A percentile compares a stretch with the other conserved stretches of the same genome.
Evolutionary conservation across 1,139 yeast genomes (phyloP).

Genomic region (Sporopachydermia cereana): DNA sequence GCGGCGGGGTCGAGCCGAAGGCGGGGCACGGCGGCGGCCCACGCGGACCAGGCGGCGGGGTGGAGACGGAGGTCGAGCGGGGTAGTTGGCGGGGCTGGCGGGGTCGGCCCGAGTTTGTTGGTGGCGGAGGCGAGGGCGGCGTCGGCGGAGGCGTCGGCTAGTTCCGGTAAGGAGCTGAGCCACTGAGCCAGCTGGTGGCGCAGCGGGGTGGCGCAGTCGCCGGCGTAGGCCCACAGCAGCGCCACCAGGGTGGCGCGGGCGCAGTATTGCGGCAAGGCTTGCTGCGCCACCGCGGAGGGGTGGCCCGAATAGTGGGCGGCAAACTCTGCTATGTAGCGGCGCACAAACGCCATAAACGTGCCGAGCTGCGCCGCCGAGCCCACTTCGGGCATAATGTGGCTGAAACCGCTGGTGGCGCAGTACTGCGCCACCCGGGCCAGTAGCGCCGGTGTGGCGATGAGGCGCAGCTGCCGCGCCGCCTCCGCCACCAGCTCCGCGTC

Average conservation of each 20-base stretch:
- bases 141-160: slow-evolving; percentile 10
- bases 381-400: background rate
- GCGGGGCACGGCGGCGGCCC: slow-evolving; percentile 26
- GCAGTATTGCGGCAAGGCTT: slow-evolving; percentile 22
- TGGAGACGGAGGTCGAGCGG: background rate
- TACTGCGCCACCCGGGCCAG: background rate
- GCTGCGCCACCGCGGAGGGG: slow-evolving; percentile 13
- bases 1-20: slow-evolving; percentile 51
- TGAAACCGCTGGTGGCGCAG: background rate
- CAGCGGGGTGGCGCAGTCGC: slow-evolving; percentile 37
- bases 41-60: background rate
- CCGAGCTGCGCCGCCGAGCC: slow-evolving; percentile 11
- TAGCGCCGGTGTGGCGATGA: background rate
- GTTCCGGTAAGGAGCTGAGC: slow-evolving; percentile 20
- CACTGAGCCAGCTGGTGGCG: slow-evolving; percentile 30
- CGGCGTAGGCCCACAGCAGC: slow-evolving; percentile 59
- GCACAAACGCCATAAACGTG: slow-evolving; percentile 9
- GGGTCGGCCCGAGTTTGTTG: background rate
- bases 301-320: slow-evolving; percentile 9
- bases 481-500: background rate
- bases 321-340: slow-evolving; percentile 4
- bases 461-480: background rate
- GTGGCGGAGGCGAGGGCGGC: background rate
- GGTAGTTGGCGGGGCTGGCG: slow-evolving; percentile 7
- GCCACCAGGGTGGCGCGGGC: slow-evolving; percentile 33